Evolutionary conservation across 345 rosid species (phyloP), one percentile per base, ranked within the genome.

Genomic region (Eucalyptus erythrocorys): DNA sequence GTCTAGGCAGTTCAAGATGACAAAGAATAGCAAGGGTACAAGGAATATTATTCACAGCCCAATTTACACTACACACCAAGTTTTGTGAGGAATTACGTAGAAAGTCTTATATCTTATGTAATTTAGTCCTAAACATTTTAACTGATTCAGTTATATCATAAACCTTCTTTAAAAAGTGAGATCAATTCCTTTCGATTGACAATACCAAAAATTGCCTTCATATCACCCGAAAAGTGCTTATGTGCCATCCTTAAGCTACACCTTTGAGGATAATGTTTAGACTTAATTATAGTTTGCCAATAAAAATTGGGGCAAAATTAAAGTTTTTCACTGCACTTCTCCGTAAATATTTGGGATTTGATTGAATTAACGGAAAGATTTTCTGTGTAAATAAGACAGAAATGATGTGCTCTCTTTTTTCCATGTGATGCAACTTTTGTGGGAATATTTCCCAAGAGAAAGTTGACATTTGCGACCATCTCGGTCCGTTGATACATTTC

Each of bases 31-130:
- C 37, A 64, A 64, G 76, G 37, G 76, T 64, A 64, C n/a, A n/a
- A 64, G 76, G 76, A 64, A n/a, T 30, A 32, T 30, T 15, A 14
- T 64, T 64, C 37, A n/a, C 40, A n/a, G 76, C 76, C 76, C 76
- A 4, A n/a, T 61, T 61, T 30, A 30, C 17, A 13, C 1, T 13
- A 30, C 3, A 30, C 5, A 61, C 34, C 19, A 30, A n/a, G 37
- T 61, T 14, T 13, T 61, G 71, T 0, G 5, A 14, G 4, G 0
- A 61, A 61, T n/a, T 61, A 3, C 5, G 0, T 61, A 30, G 9
- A 30, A 30, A 61, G 17, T 61, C 19, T 7, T 13, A 14, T 13
- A 61, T 0, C 2, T 30, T 61, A 1, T 64, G 11, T n/a, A 64
- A 64, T 64, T 16, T n/a, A 64, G 21, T n/a, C 6, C 2, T 7